These are phyloP conservation scores for Medicago truncatula DNA, from an alignment of 306 rosid genomes.

Conservation along the genomic window DNA sequence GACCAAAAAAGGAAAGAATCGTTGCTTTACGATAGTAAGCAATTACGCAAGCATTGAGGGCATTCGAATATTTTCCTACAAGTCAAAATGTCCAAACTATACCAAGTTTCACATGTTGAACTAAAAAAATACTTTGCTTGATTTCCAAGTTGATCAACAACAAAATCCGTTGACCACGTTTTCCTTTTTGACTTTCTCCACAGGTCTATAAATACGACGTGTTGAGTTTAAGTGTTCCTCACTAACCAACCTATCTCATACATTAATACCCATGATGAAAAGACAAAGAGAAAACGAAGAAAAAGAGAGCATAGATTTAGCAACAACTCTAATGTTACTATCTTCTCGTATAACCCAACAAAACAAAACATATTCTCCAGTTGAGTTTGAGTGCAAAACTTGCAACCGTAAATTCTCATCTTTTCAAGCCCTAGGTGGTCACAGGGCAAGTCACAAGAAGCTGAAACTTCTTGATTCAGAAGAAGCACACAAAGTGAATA, in stretches of 20 bases:
- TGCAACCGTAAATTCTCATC: conserved; percentile 56
- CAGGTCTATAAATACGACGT: conserved; percentile 35
- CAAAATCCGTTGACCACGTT: conserved; percentile 22
- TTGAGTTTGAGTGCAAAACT: conserved; percentile 50
- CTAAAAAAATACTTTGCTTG: conserved; percentile 7
- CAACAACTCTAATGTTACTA: conserved; percentile 30
- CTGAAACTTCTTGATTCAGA: conserved; percentile 25
- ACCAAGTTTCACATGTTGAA: background rate
- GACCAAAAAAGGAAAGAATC: background rate
- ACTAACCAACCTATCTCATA: background rate
- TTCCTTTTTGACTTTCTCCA: background rate
- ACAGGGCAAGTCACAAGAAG: conserved; percentile 54
- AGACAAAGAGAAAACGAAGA: conserved; percentile 46
- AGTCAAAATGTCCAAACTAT: conserved; percentile 33
- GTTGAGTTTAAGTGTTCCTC: background rate
- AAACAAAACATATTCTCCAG: background rate
- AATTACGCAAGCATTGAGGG: conserved; percentile 27
- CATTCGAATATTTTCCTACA: background rate
- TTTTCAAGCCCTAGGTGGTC: conserved; percentile 56
- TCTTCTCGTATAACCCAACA: conserved; percentile 8
- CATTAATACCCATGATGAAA: conserved; percentile 41
- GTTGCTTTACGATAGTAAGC: conserved; percentile 33
- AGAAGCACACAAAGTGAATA: background rate
- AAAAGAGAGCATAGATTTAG: conserved; percentile 35
- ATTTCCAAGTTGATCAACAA: conserved; percentile 7